Evolutionary conservation across 169 alveolate species (phyloP), one percentile per base, ranked within the genome.

Genomic region (Plasmodium inui): DNA sequence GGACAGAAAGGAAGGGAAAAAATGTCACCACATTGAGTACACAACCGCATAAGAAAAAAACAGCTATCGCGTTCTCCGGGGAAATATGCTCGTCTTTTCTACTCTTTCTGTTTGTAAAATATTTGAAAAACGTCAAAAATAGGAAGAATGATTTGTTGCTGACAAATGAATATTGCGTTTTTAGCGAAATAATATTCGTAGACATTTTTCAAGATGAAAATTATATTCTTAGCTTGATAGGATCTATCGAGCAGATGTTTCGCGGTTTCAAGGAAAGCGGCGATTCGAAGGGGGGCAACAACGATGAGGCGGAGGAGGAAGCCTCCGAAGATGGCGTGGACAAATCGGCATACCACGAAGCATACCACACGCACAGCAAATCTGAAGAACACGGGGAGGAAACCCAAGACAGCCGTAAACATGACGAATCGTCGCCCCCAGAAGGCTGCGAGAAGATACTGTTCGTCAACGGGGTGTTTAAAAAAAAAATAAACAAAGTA

Each of bases 1-100:
- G 39, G 34, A 32, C 41, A 17, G 86, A 32, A 78, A 14, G 37
- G 61, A 26, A 86, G 28, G 57, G 44, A 50, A 89, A 89, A 79
- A 22, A 46, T 37, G 22, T 61, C 14, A 41, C 67, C 76, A 78
- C 34, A 22, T 57, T 57, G 30, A 22, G 50, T 9, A 9, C 1
- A 1, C 72, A 70, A 12, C 17, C 28, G 50, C 37, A 89, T 8
- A 89, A 80, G 83, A 89, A 89, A 67, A 80, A 55, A 61, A 89
- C 94, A 17, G 82, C 90, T 44, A 41, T 89, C 30, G 94, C 94
- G 17, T 89, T 89, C 67, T 89, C 94, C 12, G 94, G 94, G 53
- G 94, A 71, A n/a, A 89, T 89, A 26, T 89, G 90, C 37, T 89
- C 94, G 2, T 79, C 84, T 41, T 79, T 89, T 53, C 84, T 89